Evolutionary conservation across 371 early-diverging fungal species (phyloP), one percentile per base, ranked within the genome.

Genomic region (Entomophthora muscae): DNA sequence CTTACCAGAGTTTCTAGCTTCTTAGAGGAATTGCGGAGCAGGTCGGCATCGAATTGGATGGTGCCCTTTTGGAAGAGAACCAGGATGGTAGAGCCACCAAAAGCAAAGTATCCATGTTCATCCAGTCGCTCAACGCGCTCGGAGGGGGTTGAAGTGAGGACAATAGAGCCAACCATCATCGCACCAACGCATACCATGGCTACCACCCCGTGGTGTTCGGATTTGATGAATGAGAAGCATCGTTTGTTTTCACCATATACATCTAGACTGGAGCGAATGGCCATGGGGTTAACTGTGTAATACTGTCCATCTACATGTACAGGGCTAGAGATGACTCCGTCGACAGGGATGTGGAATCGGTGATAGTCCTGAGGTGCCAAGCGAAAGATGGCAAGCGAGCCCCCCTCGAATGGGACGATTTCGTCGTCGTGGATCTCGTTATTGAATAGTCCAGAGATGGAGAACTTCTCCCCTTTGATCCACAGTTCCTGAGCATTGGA

Each of bases 321-420:
- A 2, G 81, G 78, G n/a, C 74, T 75, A 5, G 73, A 74, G 27
- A 89, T 66, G 1, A 73, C 65, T 13, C 92, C 90, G 66, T 85
- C 85, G 10, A 89, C 84, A 21, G 93, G 93, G 1, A 79, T 73
- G 68, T 92, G 90, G 71, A 84, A 89, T 62, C 92, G 71, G 65
- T 93, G 93, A 69, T 93, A 93, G 68, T 93, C 93, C 66, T 89
- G 90, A 1, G 93, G 91, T 0, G 91, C 90, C 26, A 93, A 72
- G 31, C 93, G 78, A 68, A 86, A 90, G 32, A 93, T 81, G 12
- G 82, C 81, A 61, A 90, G 64, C 0, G 82, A 72, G 2, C 90
- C 91, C 1, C 81, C 85, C 1, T 75, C 75, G 66, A 76, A 88
- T 21, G 51, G 7, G 28, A 22, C 62, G 0, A 70, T 66, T 22